Conservation (phyloP, 2,329 filamentous ascomycete genomes). For the Esteya vermicola region DNA sequence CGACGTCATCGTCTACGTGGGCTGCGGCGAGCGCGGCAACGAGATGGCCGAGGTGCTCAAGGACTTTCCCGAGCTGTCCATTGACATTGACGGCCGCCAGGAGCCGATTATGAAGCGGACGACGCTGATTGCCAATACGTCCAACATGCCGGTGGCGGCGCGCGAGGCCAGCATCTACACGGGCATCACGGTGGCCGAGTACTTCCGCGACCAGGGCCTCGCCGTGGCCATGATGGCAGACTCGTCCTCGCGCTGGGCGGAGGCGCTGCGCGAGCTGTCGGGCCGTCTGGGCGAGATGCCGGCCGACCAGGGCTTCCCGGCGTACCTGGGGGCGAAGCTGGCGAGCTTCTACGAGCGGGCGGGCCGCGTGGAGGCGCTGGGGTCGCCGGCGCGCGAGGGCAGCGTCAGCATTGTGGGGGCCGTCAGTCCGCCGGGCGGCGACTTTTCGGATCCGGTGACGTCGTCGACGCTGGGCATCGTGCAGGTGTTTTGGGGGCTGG, state of each 20-base stretch:
- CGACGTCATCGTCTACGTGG: conserved; percentile 97
- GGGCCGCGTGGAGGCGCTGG: conserved; percentile 70
- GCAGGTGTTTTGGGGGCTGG: conserved; percentile 98
- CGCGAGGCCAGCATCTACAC: conserved; percentile 99
- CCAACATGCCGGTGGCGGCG: conserved; percentile 98
- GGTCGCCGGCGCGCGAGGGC: conserved; percentile 75
- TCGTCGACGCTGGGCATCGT: conserved; percentile 89
- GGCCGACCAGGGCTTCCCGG: conserved; percentile 98
- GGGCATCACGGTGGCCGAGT: conserved; percentile 85
- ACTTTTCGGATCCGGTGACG: conserved; percentile 97
- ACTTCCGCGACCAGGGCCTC: conserved; percentile 94
- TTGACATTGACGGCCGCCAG: conserved; percentile 83
- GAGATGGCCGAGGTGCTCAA: conserved; percentile 99
- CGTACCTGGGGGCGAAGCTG: conserved; percentile 90
- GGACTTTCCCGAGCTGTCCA: conserved; percentile 97
- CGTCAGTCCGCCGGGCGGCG: conserved; percentile 92
- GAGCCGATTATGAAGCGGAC: conserved; percentile 99
- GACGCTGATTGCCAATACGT: conserved; percentile 95
- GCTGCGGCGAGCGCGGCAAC: conserved; percentile 79
- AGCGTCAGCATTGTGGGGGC: conserved; percentile 97
- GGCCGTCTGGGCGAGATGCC: conserved; percentile 99
- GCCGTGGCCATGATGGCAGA: conserved; percentile 99
- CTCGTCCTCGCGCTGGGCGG: conserved; percentile 94
- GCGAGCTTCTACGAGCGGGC: conserved; percentile 99
- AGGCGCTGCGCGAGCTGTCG: conserved; percentile 95